Conservation (phyloP, 1,284 basidiomycete genomes). For the Marasmius oreades region DNA sequence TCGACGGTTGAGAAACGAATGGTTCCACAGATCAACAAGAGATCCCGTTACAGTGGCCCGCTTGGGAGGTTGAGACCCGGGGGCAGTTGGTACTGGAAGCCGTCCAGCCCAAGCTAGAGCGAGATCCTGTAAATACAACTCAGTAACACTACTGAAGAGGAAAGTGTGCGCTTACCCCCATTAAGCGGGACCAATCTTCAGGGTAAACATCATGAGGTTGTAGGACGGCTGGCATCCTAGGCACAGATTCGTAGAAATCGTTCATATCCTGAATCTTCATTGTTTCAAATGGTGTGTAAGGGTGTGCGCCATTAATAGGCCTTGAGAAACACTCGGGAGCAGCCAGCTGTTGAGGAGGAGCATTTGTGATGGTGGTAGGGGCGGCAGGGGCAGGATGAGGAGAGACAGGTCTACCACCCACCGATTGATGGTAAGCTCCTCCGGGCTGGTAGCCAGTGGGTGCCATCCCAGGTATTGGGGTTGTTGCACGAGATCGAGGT, state of each 20-base stretch:
- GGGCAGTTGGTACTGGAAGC: constrained; percentile 54
- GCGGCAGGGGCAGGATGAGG: constrained; percentile 23
- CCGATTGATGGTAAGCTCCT: constrained; percentile 29
- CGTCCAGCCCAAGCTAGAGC: constrained; percentile 69
- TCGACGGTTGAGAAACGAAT: constrained; percentile 65
- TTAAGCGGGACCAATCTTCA: constrained; percentile 74
- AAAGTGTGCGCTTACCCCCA: constrained; percentile 46
- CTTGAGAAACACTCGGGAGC: constrained; percentile 70
- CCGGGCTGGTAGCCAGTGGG: constrained; percentile 5
- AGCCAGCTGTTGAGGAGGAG: constrained; percentile 40
- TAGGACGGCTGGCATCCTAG: constrained; percentile 68
- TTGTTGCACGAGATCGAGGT: constrained; percentile 29
- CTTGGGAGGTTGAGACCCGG: constrained; percentile 45
- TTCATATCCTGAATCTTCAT: constrained; percentile 75
- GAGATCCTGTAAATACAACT: constrained; percentile 48
- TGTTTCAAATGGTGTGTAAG: constrained; percentile 65
- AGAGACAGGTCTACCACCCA: constrained; percentile 8
- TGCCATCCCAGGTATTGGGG: constrained; percentile 27
- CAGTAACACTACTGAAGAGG: constrained; percentile 2
- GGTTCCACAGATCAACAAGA: constrained; percentile 74
- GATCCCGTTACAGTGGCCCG: constrained; percentile 60
- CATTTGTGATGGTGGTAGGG: constrained; percentile 19
- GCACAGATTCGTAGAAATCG: constrained; percentile 57
- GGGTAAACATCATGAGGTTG: constrained; percentile 73
- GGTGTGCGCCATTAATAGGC: constrained; percentile 59